Evolutionary conservation across 2,329 filamentous ascomycete species (phyloP), one percentile per base, ranked within the genome.

Genomic region (Ceratocystis papillata): DNA sequence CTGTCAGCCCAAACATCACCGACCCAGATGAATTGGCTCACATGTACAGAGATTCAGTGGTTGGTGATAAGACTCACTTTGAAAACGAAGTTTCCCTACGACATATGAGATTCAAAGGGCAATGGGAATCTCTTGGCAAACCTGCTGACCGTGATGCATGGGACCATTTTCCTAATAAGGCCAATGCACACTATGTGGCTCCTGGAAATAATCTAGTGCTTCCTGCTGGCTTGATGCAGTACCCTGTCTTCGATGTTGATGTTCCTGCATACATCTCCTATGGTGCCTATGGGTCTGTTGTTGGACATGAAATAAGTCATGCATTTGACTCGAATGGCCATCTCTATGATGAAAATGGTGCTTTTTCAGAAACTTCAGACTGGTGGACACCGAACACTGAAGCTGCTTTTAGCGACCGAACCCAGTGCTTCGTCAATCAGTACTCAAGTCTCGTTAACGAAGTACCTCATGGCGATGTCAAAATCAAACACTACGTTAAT

Each of bases 281-380:
- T 72, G 86, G 86, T n/a, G 83, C 82, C 0, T 86, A 89, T 71
- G 87, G 86, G 0, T 80, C 83, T 1, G 80, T 88, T 1, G 83
- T 82, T 12, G 87, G 86, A 1, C 87, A 89, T 71, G 86, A 89
- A 72, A 78, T 89, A 8, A 85, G 83, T 2, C 87, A 89, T 69
- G 86, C 83, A 8, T 88, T 89, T 70, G 87, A 89, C 72, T 85
- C 80, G 41, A 82, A 79, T 0, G 87, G 86, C 8, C 79, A 83
- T 20, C 80, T 85, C 70, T 88, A 83, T 69, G 84, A 89, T 70
- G 77, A 84, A 69, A 82, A 80, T 55, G 86, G 84, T 28, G 33
- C 33, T 12, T 37, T 10, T 3, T 37, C 33, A 3, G 8, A 37
- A 86, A 85, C 70, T 82, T 81, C 71, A 85, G 79, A 85, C 68